Evolutionary conservation across 305 asterid species (phyloP), one percentile per base, ranked within the genome.

Genomic region (Petunia hybrid): DNA sequence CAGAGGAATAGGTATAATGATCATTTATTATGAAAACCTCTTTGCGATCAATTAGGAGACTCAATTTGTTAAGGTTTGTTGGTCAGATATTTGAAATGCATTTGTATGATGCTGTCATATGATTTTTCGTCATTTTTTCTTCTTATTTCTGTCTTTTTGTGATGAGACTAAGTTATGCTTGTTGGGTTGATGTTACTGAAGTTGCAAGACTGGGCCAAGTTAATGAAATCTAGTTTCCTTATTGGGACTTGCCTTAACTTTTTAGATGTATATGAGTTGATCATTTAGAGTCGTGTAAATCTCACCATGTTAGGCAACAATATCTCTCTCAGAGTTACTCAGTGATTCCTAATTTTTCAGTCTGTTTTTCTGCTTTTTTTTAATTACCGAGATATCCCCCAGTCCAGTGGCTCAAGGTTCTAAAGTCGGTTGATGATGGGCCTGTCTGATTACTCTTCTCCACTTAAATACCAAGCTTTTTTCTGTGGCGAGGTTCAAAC

Each of bases 261-360:
- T 22, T 59, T 16, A 5, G 35, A 6, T 8, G 8, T 59, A 59
- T 59, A 59, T 59, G 65, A 60, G 31, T 31, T 60, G 22, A 60
- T 36, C 65, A 48, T 48, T 48, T 48, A 9, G 56, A 59, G 64
- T 59, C 65, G 38, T 60, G 65, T 60, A 60, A 60, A 60, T 60
- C 3, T 60, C 35, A 5, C 3, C 6, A 10, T 16, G 38, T 60
- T 8, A 60, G 36, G 65, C 39, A 60, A 60, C 65, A 22, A 16
- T 16, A 4, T 60, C 61, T 60, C 57, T 9, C 65, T 16, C 5
- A 4, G 12, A 6, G 65, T 60, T 6, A 6, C 38, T 6, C 38
- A 38, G 65, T 60, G 65, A 3, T 6, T 57, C 64, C 64, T 16
- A 2, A n/a, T 16, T 16, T 2, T 59, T 59, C 38, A 16, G 64